Evolutionary conservation across 23 red algal genomes (phyloP).

Genomic region (Chondrus crispus): DNA sequence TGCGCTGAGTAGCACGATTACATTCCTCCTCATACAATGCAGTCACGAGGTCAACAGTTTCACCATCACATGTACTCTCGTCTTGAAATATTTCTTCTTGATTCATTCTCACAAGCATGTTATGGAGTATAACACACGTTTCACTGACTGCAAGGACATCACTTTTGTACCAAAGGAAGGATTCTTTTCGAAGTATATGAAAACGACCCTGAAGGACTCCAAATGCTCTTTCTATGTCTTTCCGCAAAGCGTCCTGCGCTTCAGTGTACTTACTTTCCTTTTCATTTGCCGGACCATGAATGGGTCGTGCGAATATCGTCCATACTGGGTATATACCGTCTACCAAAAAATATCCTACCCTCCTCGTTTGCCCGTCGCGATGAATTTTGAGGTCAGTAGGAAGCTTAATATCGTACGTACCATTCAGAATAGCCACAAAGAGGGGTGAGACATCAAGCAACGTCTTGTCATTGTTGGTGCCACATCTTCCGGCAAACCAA

Average conservation of each 20-base stretch:
- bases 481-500: slow-evolving; percentile 17
- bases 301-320: slow-evolving; percentile 15
- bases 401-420: slow-evolving; percentile 1
- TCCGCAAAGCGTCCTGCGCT: slow-evolving; percentile 1
- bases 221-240: slow-evolving; percentile 39
- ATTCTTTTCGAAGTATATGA: not conserved
- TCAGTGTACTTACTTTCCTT: slow-evolving; percentile 17
- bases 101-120: slow-evolving; percentile 10
- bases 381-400: slow-evolving; percentile 4
- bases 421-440: slow-evolving; percentile 25
- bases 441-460: not conserved
- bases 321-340: slow-evolving; percentile 6
- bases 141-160: slow-evolving; percentile 9
- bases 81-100: slow-evolving; percentile 14
- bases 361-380: not conserved
- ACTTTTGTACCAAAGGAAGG: not conserved
- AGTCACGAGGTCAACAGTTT: not conserved
- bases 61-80: not conserved
- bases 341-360: not conserved
- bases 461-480: slow-evolving; percentile 37
- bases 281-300: slow-evolving; percentile 31
- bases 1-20: not conserved
- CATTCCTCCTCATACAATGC: slow-evolving; percentile 2
- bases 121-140: slow-evolving; percentile 28
- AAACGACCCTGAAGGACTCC: slow-evolving; percentile 7